Conservation (phyloP, 2,329 filamentous ascomycete genomes). For the Aspergillus sp. region DNA sequence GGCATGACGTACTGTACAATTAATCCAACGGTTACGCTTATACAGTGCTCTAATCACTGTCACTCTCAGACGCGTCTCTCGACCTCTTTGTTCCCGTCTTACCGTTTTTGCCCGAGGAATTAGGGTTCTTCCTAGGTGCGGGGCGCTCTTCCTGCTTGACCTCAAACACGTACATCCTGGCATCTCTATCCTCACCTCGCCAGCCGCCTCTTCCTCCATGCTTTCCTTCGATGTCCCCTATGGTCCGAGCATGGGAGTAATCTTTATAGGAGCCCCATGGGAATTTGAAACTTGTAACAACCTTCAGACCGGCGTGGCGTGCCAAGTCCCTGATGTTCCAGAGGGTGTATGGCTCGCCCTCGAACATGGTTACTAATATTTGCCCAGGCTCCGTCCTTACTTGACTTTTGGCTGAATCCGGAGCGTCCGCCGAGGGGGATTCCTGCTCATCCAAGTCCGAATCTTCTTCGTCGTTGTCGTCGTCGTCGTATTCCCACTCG, state of each 20-base stretch:
- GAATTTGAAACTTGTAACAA: constrained; percentile 49
- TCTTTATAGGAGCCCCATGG: constrained; percentile 48
- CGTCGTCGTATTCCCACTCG: constrained; percentile 26
- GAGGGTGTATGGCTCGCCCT: constrained; percentile 88
- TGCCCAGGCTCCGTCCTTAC: constrained; percentile 41
- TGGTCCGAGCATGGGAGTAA: constrained; percentile 48
- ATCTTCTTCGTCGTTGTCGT: constrained; percentile 8
- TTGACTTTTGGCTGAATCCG: constrained; percentile 9
- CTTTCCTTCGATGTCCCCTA: constrained; percentile 45
- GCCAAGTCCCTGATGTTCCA: constrained; percentile 93
- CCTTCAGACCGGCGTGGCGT: constrained; percentile 59
- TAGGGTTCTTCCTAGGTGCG: not conserved
- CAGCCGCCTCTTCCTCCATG: constrained; percentile 43
- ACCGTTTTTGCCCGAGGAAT: constrained; percentile 6
- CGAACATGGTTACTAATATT: constrained; percentile 85
- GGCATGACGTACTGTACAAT: no score
- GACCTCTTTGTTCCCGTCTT: constrained; percentile 36
- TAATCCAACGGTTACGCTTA: not conserved
- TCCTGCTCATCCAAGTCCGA: constrained; percentile 20
- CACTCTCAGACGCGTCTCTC: constrained; percentile 34
- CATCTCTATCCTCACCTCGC: constrained; percentile 49
- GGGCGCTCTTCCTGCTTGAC: constrained; percentile 34
- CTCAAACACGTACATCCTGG: constrained; percentile 48
- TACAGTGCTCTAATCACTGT: constrained; percentile 25
- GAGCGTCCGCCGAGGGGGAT: constrained; percentile 1